A percentile compares a stretch with the other conserved stretches of the same genome.
These are phyloP conservation scores for Cucumis sativus DNA, from an alignment of 306 rosid species.

Conservation along the genomic window DNA sequence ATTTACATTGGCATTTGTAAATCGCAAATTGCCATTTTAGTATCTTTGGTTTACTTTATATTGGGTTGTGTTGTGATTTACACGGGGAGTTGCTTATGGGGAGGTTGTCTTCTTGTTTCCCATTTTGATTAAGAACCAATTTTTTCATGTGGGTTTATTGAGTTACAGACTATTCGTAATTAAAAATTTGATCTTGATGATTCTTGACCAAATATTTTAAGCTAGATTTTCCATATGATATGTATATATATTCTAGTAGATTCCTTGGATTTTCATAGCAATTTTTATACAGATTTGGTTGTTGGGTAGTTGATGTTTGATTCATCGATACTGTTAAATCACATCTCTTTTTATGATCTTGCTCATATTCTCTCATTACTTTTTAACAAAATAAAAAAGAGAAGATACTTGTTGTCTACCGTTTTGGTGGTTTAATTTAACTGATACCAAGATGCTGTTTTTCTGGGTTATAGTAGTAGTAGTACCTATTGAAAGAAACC, in stretches of 20 bases:
- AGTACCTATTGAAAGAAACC: constrained; percentile 4
- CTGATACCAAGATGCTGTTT: constrained; percentile 98
- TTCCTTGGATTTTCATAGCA: constrained; percentile 53
- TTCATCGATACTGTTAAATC: constrained; percentile 27
- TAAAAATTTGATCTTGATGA: constrained; percentile 42
- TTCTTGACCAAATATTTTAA: constrained; percentile 28
- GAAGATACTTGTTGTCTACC: constrained; percentile 91
- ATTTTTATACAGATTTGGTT: constrained; percentile 30
- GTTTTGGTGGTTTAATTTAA: constrained; percentile 74
- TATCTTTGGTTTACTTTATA: background rate
- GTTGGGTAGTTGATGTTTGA: constrained; percentile 53
- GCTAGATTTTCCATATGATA: constrained; percentile 30
- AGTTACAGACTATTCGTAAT: constrained; percentile 20
- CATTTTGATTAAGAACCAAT: constrained; percentile 21
- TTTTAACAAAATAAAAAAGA: constrained; percentile 13
- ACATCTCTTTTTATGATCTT: constrained; percentile 28
- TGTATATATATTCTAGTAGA: constrained; percentile 45
- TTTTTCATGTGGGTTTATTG: constrained; percentile 37
- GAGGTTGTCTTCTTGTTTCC: constrained; percentile 30
- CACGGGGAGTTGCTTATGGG: constrained; percentile 82
- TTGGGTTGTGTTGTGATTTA: constrained; percentile 60
- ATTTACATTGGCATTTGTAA: background rate
- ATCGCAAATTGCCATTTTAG: background rate
- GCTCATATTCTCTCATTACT: constrained; percentile 41
- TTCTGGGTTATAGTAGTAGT: constrained; percentile 37